phyloP scores from a whole-genome alignment of 192 early-diverging fungal genomes.

The Haplosporangium gracile region DNA sequence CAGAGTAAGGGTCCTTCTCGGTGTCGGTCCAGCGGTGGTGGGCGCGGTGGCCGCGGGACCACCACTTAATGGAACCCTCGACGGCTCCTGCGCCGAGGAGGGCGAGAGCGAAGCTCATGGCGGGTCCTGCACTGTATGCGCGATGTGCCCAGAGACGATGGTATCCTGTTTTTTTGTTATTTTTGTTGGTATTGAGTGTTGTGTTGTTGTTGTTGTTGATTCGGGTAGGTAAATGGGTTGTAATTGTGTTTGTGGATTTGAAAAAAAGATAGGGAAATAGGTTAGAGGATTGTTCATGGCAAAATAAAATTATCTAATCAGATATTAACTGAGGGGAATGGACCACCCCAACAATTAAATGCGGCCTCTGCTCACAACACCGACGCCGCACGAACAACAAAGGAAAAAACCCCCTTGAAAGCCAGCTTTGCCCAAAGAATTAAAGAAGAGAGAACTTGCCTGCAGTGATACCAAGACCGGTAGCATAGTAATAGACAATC shows the following conservation, averaged over 20 bases:
- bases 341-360: constrained; percentile 5
- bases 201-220: neutral
- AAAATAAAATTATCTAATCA: constrained; percentile 10
- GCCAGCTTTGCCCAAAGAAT: neutral
- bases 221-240: neutral
- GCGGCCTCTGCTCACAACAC: neutral
- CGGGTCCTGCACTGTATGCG: constrained; percentile 74
- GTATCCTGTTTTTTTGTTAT: constrained; percentile 67
- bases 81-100: constrained; percentile 80
- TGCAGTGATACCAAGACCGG: constrained; percentile 91
- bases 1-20: constrained; percentile 85
- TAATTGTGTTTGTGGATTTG: neutral
- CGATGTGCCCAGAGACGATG: constrained; percentile 90
- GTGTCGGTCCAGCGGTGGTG: constrained; percentile 93
- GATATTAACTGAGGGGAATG: neutral
- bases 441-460: constrained; percentile 59
- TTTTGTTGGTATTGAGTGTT: neutral
- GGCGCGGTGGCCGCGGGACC: constrained; percentile 87
- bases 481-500: constrained; percentile 79
- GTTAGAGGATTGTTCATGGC: neutral
- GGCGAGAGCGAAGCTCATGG: constrained; percentile 72
- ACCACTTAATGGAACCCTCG: constrained; percentile 89
- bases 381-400: neutral
- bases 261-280: neutral
- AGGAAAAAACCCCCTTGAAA: neutral